phyloP scores from a whole-genome alignment of 306 rosid species.

The Quercus engelmannii region DNA sequence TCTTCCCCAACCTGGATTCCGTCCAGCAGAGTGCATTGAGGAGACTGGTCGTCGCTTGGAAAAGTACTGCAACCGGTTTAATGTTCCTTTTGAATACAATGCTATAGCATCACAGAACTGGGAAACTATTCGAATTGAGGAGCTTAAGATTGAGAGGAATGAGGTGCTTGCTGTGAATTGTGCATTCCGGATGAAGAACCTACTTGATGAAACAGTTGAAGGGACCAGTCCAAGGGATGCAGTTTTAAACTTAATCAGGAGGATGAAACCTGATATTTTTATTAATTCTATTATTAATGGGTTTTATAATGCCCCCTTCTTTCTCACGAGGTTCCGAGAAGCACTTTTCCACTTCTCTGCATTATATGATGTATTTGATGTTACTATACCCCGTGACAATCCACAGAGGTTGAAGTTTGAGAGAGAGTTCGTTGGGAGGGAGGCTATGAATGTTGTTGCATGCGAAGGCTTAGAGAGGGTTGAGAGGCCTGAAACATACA shows the following conservation, averaged over 20 bases:
- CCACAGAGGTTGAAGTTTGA: not conserved
- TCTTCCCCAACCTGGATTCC: constrained; percentile 75
- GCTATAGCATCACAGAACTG: constrained; percentile 15
- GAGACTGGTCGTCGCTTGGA: constrained; percentile 77
- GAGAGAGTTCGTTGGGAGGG: not conserved
- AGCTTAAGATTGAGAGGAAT: not conserved
- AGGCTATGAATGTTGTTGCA: not conserved
- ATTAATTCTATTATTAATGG: not conserved
- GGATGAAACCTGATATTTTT: constrained; percentile 2
- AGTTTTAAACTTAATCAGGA: not conserved
- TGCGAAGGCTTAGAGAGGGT: not conserved
- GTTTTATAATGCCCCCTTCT: not conserved
- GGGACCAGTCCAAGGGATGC: not conserved
- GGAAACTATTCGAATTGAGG: constrained; percentile 7
- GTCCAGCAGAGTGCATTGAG: constrained; percentile 66
- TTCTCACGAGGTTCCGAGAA: not conserved
- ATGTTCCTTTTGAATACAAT: constrained; percentile 68
- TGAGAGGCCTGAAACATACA: not conserved
- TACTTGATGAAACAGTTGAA: constrained; percentile 2
- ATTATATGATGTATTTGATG: not conserved
- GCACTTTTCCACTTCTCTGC: constrained; percentile 1
- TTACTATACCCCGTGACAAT: not conserved
- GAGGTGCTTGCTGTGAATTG: constrained; percentile 2
- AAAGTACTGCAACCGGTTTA: constrained; percentile 41
- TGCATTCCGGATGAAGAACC: not conserved